Conservation (phyloP, 148 eudicot genomes). For the Tetragonia tetragonoides region DNA sequence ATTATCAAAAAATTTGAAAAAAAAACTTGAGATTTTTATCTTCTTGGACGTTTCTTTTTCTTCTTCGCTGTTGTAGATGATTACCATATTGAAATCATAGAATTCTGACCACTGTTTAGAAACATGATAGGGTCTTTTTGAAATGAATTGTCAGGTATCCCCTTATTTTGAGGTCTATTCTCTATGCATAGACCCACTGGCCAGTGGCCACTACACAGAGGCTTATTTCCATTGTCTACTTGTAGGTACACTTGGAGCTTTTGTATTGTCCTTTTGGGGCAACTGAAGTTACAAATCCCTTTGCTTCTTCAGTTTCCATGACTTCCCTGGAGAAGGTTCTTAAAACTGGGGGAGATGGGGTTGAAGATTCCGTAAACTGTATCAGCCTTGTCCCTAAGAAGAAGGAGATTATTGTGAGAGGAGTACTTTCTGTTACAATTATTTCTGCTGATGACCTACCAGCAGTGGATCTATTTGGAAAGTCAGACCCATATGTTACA, state of each 20-base stretch:
- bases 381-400: slow-evolving; percentile 36
- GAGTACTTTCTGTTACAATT: slow-evolving; percentile 88
- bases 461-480: slow-evolving; percentile 76
- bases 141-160: neutral
- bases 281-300: slow-evolving; percentile 64
- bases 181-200: neutral
- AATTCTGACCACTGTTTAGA: neutral
- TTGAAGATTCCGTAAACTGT: slow-evolving; percentile 43
- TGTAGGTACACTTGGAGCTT: slow-evolving; percentile 96
- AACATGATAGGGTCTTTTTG: neutral
- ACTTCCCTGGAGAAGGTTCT: slow-evolving; percentile 84
- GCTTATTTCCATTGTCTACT: neutral
- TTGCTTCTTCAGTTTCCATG: slow-evolving; percentile 53
- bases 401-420: slow-evolving; percentile 75
- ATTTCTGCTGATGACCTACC: slow-evolving; percentile 88
- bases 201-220: neutral
- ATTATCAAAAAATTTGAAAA: too few relatives aligned
- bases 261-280: slow-evolving; percentile 68
- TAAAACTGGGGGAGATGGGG: slow-evolving; percentile 47
- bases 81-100: neutral
- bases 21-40: neutral
- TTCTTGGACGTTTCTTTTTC: neutral
- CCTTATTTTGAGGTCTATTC: neutral
- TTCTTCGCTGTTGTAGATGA: neutral
- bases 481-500: slow-evolving; percentile 87